These are phyloP conservation scores for Cystobasidium pallidum DNA, from an alignment of 1,284 basidiomycete species.

Conservation along the genomic window DNA sequence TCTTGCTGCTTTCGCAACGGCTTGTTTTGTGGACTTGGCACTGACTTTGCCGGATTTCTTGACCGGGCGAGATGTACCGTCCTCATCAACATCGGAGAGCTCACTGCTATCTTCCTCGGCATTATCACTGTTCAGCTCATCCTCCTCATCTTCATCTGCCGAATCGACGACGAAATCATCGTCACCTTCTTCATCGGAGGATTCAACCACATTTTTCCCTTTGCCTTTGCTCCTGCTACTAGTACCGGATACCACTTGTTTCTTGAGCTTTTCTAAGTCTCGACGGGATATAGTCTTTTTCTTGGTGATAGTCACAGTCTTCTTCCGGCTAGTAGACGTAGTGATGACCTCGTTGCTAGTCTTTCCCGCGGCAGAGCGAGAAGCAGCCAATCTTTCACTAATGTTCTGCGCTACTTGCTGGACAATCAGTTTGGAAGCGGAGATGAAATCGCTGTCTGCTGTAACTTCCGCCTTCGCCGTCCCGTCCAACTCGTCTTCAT, in stretches of 20 bases:
- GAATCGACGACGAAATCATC: slow-evolving; percentile 44
- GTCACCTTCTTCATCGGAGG: slow-evolving; percentile 40
- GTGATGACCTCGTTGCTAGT: slow-evolving; percentile 43
- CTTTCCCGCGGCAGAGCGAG: slow-evolving; percentile 20
- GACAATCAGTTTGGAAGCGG: slow-evolving; percentile 7
- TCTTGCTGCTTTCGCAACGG: slow-evolving; percentile 6
- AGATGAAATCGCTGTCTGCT: neutral
- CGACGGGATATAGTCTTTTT: neutral
- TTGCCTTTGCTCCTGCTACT: slow-evolving; percentile 51
- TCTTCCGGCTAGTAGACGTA: slow-evolving; percentile 10
- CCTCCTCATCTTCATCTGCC: slow-evolving; percentile 33
- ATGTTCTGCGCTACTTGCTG: slow-evolving; percentile 7
- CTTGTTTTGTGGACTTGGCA: slow-evolving; percentile 34
- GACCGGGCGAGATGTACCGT: neutral
- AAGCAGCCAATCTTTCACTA: slow-evolving; percentile 5
- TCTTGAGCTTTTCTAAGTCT: slow-evolving; percentile 50
- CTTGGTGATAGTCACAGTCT: slow-evolving; percentile 4
- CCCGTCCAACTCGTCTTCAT: slow-evolving; percentile 10
- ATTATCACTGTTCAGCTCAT: slow-evolving; percentile 1
- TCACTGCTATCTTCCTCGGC: slow-evolving; percentile 9
- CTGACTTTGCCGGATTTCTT: neutral
- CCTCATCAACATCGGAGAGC: slow-evolving; percentile 18
- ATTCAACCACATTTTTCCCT: slow-evolving; percentile 40
- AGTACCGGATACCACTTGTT: slow-evolving; percentile 45
- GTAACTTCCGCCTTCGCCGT: slow-evolving; percentile 1